Evolutionary conservation across 2,329 filamentous ascomycete species (phyloP), one percentile per base, ranked within the genome.

Genomic region (Malbranchea cinnamomea): DNA sequence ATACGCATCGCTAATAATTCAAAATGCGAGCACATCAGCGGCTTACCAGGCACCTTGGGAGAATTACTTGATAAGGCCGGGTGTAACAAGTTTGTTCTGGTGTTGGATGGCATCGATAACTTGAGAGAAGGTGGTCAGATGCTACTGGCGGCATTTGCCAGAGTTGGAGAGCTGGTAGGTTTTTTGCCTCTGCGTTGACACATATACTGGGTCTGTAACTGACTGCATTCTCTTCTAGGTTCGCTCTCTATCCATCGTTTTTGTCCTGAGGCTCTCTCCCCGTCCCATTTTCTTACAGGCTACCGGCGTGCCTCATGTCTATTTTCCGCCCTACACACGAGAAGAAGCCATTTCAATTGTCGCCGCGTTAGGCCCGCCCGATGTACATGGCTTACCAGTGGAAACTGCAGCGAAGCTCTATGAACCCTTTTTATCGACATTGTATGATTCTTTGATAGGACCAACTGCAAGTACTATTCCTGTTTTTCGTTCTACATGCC

Each of bases 81-180:
- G 11, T 36, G 36, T 23, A 31, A 54, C 22, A 73, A 76, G 39
- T 84, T 93, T 43, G 74, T 87, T 6, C 55, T 95, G 34, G 80
- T 94, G 7, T 67, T 95, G 38, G 89, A 95, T 59, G 81, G 74
- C 7, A 76, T 95, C 34, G 87, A 95, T 51, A 70, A 67, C 38
- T 80, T 93, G 51, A 67, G 78, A 45, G 87, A 95, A 47, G 73
- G 78, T 4, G 72, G 79, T 4, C 67, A 73, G 2, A 92, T 82
- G 1, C 57, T 95, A 9, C 58, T 93, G 4, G 75, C 85, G 18
- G 84, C 81, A 8, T 57, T 98, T 37, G 81, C 79, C 13, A 69
- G 85, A 37, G 54, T 98, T 12, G 78, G 80, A 9, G 84, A 94
- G 52, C 67, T 77, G 37, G 81, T 89, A 58, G 44, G 74, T 58